Evolutionary conservation across 257 asterid species (phyloP), one percentile per base, ranked within the genome.

Genomic region (Thymus quinquecostatus): DNA sequence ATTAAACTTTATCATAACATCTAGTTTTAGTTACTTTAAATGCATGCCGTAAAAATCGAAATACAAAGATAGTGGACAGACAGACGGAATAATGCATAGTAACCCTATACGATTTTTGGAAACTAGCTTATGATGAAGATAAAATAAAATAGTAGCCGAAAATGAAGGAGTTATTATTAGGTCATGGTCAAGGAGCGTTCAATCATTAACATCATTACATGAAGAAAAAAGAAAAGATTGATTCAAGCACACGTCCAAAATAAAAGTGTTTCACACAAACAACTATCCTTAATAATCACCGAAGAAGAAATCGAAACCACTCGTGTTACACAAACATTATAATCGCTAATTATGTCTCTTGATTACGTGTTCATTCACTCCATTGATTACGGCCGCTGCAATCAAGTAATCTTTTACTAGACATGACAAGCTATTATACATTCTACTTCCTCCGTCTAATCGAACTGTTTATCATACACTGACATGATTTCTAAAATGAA

Each of bases 341-440:
- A 11, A 69, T 69, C 74, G 14, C 57, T 58, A 70, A 70, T 69
- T 64, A 74, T 73, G 57, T 30, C 1, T 10, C 36, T 56, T 44
- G 73, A 49, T 76, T 74, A 71, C 57, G 81, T 32, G 74, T 66
- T 12, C 57, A 32, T 51, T 44, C 33, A 41, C 56, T 80, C 75
- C 82, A 80, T 68, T 65, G 73, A 53, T 83, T 75, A 79, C 78
- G 86, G 77, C 63, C 7, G 64, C 59, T 44, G 57, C 48, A 54
- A 60, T 59, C 21, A 21, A 21, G 21, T 21, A 21, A 21, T 21
- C 41, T 38, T 4, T 38, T 38, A 38, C 41, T 38, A 34, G 2
- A 3, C 4, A 34, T 34, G 3, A 34, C 38, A 34, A 34, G 38
- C 38, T 34, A 34, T 34, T 34, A 34, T 34, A 21, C 21, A 21